Evolutionary conservation across 495 filamentous ascomycete genomes (phyloP).

Genomic region (Aspergillus sparsus): DNA sequence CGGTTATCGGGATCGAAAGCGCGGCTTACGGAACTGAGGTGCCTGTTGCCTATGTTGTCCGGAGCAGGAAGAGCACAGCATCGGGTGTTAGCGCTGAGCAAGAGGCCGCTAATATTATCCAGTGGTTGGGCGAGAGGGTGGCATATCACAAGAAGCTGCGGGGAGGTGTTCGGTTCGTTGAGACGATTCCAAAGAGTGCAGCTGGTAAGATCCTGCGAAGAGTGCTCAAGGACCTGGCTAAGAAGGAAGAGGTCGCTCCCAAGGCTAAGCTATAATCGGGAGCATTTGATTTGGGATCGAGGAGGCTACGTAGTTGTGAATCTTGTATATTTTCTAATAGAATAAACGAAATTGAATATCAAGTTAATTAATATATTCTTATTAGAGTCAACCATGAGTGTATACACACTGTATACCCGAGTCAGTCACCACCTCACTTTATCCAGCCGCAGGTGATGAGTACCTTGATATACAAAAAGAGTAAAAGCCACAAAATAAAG

Average conservation of each 20-base stretch:
- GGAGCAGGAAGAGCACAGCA: slow-evolving; percentile 19
- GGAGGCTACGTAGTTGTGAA: too few relatives aligned
- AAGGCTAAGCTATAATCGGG: too few relatives aligned
- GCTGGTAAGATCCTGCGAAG: slow-evolving; percentile 87
- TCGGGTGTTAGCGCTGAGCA: slow-evolving; percentile 51
- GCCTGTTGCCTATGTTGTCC: slow-evolving; percentile 78
- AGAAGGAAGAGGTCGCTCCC: slow-evolving; percentile 10
- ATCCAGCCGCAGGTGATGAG: too few relatives aligned
- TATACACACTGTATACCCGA: too few relatives aligned
- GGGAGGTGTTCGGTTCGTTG: slow-evolving; percentile 78
- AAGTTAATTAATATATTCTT: too few relatives aligned
- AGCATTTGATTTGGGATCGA: too few relatives aligned
- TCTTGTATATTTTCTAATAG: too few relatives aligned
- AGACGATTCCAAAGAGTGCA: slow-evolving; percentile 78
- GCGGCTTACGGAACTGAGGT: slow-evolving; percentile 71
- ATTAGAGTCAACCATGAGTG: too few relatives aligned
- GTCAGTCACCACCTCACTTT: too few relatives aligned
- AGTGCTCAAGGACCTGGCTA: slow-evolving; percentile 57
- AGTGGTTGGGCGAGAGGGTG: slow-evolving; percentile 63
- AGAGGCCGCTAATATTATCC: slow-evolving; percentile 59
- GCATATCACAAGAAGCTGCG: slow-evolving; percentile 73
- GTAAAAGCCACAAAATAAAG: too few relatives aligned
- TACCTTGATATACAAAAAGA: too few relatives aligned
- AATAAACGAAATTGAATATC: too few relatives aligned
- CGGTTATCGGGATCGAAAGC: slow-evolving; percentile 80